phyloP scores from a whole-genome alignment of 805 yeast species.

The Hanseniaspora singularis region DNA sequence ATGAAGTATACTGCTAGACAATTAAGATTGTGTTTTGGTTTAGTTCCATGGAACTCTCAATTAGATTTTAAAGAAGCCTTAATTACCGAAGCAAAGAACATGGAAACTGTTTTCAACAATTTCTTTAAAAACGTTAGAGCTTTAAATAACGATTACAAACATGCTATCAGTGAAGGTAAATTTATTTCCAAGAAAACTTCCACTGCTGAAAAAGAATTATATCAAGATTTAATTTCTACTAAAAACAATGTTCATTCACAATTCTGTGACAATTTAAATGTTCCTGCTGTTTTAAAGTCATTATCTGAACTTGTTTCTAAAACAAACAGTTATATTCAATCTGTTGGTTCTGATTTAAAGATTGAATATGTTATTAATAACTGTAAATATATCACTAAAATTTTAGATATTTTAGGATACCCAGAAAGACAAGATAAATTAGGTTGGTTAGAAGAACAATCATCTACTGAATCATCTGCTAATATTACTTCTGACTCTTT shows the following conservation, averaged over 20 bases:
- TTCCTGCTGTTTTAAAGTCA: constrained; percentile 59
- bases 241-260: constrained; percentile 57
- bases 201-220: constrained; percentile 42
- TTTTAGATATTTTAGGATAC: constrained; percentile 65
- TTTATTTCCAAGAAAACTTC: constrained; percentile 53
- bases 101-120: constrained; percentile 64
- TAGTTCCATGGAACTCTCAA: constrained; percentile 85
- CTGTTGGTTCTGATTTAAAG: constrained; percentile 40
- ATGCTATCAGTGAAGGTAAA: constrained; percentile 36
- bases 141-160: constrained; percentile 51
- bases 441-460: constrained; percentile 59
- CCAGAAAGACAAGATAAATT: constrained; percentile 52
- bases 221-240: constrained; percentile 38
- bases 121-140: constrained; percentile 85
- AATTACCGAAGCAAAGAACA: constrained; percentile 60
- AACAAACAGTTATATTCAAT: constrained; percentile 58
- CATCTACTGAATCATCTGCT: constrained; percentile 18
- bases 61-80: constrained; percentile 82
- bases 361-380: constrained; percentile 56
- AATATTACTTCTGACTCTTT: constrained; percentile 19
- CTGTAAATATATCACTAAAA: constrained; percentile 58
- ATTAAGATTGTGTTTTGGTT: constrained; percentile 78
- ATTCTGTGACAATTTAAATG: constrained; percentile 78
- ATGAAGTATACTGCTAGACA: constrained; percentile 62
- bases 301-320: constrained; percentile 58